Evolutionary conservation across 2,329 filamentous ascomycete genomes (phyloP).

Genomic region (Paraconiothyrium sp.): DNA sequence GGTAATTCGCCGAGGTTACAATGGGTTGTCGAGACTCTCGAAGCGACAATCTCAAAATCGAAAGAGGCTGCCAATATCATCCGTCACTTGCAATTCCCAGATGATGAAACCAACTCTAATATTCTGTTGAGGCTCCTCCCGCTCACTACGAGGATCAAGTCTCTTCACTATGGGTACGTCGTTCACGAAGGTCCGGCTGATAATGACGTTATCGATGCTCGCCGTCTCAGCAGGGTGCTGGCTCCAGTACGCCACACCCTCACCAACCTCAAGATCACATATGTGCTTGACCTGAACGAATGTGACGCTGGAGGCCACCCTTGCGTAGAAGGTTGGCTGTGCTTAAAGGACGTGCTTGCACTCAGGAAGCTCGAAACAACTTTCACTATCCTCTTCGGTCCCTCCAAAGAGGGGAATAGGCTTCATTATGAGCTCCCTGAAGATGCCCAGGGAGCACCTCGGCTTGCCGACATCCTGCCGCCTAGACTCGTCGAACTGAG

Average conservation of each 20-base stretch:
- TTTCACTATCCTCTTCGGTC: neutral
- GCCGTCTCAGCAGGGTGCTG: neutral
- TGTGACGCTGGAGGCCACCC: neutral
- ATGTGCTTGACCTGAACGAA: neutral
- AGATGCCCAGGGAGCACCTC: neutral
- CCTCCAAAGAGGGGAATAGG: neutral
- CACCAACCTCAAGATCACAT: conserved; percentile 1
- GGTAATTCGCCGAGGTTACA: neutral
- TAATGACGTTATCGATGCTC: neutral
- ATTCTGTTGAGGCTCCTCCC: conserved; percentile 1
- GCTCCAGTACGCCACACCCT: neutral
- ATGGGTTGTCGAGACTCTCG: neutral
- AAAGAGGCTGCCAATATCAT: neutral
- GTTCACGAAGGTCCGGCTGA: neutral
- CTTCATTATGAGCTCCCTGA: too few relatives aligned
- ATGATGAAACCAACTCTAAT: neutral
- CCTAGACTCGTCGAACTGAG: neutral
- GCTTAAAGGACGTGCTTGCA: neutral
- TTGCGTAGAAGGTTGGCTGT: neutral
- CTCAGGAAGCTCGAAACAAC: conserved; percentile 2
- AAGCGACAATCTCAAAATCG: neutral
- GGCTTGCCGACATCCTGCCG: neutral
- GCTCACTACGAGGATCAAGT: neutral
- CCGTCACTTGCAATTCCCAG: neutral
- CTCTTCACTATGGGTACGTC: neutral